Percentiles rank a stretch among this genome's conserved stretches.
These are phyloP conservation scores for Picea sitchensis DNA, from an alignment of 75 land plant species.

Conservation along the genomic window DNA sequence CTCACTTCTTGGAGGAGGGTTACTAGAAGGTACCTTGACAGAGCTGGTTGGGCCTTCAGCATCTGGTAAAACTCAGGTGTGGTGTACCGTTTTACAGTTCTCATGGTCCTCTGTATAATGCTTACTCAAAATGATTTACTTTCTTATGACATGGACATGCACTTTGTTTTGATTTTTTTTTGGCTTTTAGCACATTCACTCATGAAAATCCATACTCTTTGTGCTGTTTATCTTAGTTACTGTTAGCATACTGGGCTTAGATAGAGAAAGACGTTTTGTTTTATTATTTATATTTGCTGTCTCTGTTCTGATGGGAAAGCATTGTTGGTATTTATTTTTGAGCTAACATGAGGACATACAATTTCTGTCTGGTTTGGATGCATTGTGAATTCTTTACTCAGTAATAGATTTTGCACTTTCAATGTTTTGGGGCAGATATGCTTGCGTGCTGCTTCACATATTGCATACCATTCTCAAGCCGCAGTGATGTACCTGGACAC, in stretches of 20 bases:
- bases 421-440: conserved; percentile 41
- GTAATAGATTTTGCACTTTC: neutral
- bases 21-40: conserved; percentile 69
- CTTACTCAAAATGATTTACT: neutral
- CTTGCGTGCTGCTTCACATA: conserved; percentile 53
- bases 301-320: conserved; percentile 4
- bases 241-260: neutral
- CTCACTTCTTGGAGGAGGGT: conserved; percentile 65
- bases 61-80: conserved; percentile 93
- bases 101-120: neutral
- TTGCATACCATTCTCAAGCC: conserved; percentile 32
- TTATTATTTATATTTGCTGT: neutral
- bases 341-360: neutral
- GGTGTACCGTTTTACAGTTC: neutral
- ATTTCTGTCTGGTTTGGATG: neutral
- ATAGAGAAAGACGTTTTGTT: neutral
- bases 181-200: neutral
- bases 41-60: conserved; percentile 87
- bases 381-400: neutral
- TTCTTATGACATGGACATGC: neutral
- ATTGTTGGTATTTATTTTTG: neutral
- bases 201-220: neutral
- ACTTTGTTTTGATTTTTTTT: neutral
- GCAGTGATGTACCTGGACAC: conserved; percentile 64
- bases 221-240: neutral